Percentiles rank a stretch among this genome's conserved stretches.
These are phyloP conservation scores for Casuarina cunninghamiana DNA, from an alignment of 306 rosid species.

Conservation along the genomic window DNA sequence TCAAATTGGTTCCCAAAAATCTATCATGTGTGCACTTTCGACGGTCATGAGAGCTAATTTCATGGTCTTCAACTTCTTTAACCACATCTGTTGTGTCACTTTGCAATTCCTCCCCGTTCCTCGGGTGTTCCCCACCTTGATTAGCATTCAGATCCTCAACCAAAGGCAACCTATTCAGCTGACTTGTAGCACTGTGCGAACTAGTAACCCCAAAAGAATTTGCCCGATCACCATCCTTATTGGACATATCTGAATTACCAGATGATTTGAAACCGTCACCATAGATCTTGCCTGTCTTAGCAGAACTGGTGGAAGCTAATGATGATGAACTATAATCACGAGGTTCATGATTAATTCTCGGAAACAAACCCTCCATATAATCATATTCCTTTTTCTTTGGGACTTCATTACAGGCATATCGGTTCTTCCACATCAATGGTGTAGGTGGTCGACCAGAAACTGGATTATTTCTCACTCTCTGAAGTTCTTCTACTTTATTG, in stretches of 20 bases:
- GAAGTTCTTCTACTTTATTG: slow-evolving; percentile 63
- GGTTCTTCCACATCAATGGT: slow-evolving; percentile 80
- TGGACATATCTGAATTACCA: slow-evolving; percentile 34
- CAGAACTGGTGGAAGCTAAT: slow-evolving; percentile 58
- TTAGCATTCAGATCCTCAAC: slow-evolving; percentile 42
- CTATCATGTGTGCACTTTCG: slow-evolving; percentile 61
- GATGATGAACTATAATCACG: slow-evolving; percentile 58
- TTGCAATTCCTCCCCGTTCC: slow-evolving; percentile 36
- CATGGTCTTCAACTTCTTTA: slow-evolving; percentile 43
- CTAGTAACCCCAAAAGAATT: slow-evolving; percentile 28
- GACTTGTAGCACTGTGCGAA: slow-evolving; percentile 36
- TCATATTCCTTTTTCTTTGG: slow-evolving; percentile 60
- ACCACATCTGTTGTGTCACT: slow-evolving; percentile 28
- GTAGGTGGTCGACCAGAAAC: slow-evolving; percentile 63
- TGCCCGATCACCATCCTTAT: slow-evolving; percentile 38
- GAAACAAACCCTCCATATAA: slow-evolving; percentile 36
- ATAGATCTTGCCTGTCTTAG: slow-evolving; percentile 49
- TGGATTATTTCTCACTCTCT: slow-evolving; percentile 45
- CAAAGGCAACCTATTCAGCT: slow-evolving; percentile 30
- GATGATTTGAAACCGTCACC: slow-evolving; percentile 44
- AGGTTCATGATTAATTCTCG: slow-evolving; percentile 53
- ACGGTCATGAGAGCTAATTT: slow-evolving; percentile 42
- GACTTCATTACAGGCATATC: slow-evolving; percentile 67
- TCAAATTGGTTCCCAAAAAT: slow-evolving; percentile 59
- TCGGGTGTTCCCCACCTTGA: slow-evolving; percentile 31